Evolutionary conservation across 768 basidiomycete species (phyloP).

Genomic region (Pluteus cervinus): DNA sequence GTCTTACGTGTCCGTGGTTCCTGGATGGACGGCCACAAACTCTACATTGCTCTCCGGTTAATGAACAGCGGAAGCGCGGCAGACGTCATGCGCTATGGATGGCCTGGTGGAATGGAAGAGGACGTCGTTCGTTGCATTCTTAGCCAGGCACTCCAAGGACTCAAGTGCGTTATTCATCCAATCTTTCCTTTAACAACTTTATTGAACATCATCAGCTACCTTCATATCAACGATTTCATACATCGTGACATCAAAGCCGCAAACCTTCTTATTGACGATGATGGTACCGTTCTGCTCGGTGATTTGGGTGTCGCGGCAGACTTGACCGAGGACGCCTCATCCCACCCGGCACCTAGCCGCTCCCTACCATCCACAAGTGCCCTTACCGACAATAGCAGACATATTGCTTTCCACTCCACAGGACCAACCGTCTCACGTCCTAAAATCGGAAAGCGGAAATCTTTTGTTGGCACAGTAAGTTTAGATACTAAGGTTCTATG

Average conservation of each 20-base stretch:
- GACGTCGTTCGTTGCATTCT: conserved; percentile 82
- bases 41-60: conserved; percentile 81
- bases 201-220: conserved; percentile 45
- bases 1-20: conserved; percentile 87
- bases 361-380: conserved; percentile 20
- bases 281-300: conserved; percentile 84
- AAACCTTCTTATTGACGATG: conserved; percentile 87
- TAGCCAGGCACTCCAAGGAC: conserved; percentile 81
- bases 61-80: conserved; percentile 87
- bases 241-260: conserved; percentile 94
- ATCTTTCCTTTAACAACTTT: conserved; percentile 4
- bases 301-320: conserved; percentile 92
- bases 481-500: conserved; percentile 4
- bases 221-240: conserved; percentile 88
- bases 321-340: conserved; percentile 58
- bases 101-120: conserved; percentile 88
- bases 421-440: conserved; percentile 26
- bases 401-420: conserved; percentile 29
- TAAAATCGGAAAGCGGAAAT: conserved; percentile 71
- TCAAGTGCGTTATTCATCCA: conserved; percentile 51
- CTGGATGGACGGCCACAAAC: conserved; percentile 80
- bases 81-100: conserved; percentile 79
- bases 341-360: conserved; percentile 23
- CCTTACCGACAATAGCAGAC: conserved; percentile 9
- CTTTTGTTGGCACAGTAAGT: conserved; percentile 86